Percentiles rank a stretch among this genome's conserved stretches.
phyloP scores from a whole-genome alignment of 441 rosid genomes.

The Gossypium laxum region DNA sequence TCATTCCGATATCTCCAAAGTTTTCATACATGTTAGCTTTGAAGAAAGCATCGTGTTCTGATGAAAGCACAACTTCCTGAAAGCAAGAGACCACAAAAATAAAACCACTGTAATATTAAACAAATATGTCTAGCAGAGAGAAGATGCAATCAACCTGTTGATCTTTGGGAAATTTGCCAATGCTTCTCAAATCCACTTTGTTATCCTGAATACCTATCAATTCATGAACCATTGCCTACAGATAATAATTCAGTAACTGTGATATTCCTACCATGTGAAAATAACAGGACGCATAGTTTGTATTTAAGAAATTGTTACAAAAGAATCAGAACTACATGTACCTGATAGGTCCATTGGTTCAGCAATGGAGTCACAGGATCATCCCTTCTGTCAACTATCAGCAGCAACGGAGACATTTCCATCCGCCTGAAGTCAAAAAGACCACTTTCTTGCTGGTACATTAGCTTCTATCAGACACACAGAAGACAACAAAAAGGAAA shows the following conservation, averaged over 20 bases:
- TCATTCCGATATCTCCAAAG: slow-evolving; percentile 95
- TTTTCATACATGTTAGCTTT: slow-evolving; percentile 83
- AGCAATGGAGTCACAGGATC: slow-evolving; percentile 86
- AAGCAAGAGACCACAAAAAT: slow-evolving; percentile 16
- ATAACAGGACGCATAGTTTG: slow-evolving; percentile 16
- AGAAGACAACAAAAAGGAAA: background rate
- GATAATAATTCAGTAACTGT: slow-evolving; percentile 17
- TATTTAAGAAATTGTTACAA: background rate
- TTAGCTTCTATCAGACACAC: slow-evolving; percentile 57
- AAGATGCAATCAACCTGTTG: slow-evolving; percentile 51
- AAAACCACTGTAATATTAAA: background rate
- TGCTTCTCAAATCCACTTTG: slow-evolving; percentile 73
- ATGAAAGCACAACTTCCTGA: slow-evolving; percentile 88
- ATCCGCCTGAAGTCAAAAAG: slow-evolving; percentile 85
- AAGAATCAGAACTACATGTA: slow-evolving; percentile 20
- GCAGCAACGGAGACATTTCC: slow-evolving; percentile 71
- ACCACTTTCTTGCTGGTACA: slow-evolving; percentile 94
- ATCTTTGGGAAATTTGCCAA: slow-evolving; percentile 59
- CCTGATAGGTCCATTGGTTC: slow-evolving; percentile 96
- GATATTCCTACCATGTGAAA: slow-evolving; percentile 13
- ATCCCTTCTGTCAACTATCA: slow-evolving; percentile 82
- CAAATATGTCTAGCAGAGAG: background rate
- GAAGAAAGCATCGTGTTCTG: slow-evolving; percentile 85
- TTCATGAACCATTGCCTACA: slow-evolving; percentile 91
- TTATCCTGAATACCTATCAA: slow-evolving; percentile 80